Percentiles rank a stretch among this genome's conserved stretches.
phyloP scores from a whole-genome alignment of 371 early-diverging fungal genomes.

The Mortierella sp. region DNA sequence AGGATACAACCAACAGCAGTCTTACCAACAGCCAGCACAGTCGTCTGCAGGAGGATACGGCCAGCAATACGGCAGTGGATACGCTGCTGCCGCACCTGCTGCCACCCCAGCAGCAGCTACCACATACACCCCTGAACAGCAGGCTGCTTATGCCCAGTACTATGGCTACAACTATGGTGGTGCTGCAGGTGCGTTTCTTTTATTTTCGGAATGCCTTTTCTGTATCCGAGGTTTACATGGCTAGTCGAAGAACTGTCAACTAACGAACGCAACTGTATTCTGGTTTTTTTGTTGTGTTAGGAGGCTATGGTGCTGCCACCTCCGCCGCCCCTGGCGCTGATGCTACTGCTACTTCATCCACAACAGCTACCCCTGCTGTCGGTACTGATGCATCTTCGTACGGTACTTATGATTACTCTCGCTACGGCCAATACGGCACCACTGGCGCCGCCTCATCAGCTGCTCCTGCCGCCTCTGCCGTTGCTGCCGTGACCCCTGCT shows the following conservation, averaged over 20 bases:
- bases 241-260: neutral
- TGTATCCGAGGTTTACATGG: neutral
- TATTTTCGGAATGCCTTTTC: neutral
- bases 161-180: conserved; percentile 44
- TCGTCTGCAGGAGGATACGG: conserved; percentile 51
- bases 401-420: conserved; percentile 42
- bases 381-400: conserved; percentile 32
- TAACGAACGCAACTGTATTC: neutral
- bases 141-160: conserved; percentile 57
- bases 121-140: conserved; percentile 52
- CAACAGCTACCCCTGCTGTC: conserved; percentile 19
- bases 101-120: conserved; percentile 24
- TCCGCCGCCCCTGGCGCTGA: conserved; percentile 33
- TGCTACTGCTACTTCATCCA: conserved; percentile 14
- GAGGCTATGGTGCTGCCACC: conserved; percentile 22
- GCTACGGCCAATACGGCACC: conserved; percentile 46
- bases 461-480: neutral
- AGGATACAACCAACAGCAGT: conserved; percentile 47
- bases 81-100: conserved; percentile 26
- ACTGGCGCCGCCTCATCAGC: conserved; percentile 22
- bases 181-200: conserved; percentile 19
- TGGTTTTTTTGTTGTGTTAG: neutral
- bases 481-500: conserved; percentile 5
- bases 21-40: conserved; percentile 39
- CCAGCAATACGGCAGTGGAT: conserved; percentile 47